Conservation (phyloP, 305 asterid species). For the Fraxinus latifolia region DNA sequence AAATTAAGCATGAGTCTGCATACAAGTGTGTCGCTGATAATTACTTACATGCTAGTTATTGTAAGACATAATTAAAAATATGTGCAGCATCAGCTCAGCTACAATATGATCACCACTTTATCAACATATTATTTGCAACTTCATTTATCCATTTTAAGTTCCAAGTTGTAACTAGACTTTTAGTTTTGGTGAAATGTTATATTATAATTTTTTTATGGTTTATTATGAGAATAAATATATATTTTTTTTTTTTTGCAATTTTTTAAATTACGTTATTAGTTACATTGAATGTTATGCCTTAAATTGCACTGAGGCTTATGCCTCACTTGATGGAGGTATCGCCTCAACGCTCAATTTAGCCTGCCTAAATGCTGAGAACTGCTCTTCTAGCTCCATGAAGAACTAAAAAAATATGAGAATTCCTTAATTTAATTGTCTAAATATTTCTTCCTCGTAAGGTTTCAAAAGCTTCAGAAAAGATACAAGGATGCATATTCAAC, state of each 20-base stretch:
- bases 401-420: neutral
- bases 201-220: neutral
- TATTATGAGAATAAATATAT: neutral
- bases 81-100: neutral
- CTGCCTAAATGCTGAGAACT: neutral
- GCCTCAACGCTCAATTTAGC: neutral
- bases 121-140: neutral
- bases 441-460: conserved; percentile 2
- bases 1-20: neutral
- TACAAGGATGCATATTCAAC: neutral
- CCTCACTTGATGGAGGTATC: neutral
- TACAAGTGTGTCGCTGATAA: neutral
- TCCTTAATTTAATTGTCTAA: neutral
- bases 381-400: neutral
- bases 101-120: neutral
- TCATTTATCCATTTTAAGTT: neutral
- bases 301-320: neutral
- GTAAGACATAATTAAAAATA: neutral
- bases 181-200: neutral
- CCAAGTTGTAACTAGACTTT: neutral
- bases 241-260: neutral
- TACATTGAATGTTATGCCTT: neutral
- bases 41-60: neutral
- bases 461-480: neutral
- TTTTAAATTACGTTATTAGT: neutral